These are phyloP conservation scores for Malus sylvestris DNA, from an alignment of 306 rosid genomes.

Conservation along the genomic window DNA sequence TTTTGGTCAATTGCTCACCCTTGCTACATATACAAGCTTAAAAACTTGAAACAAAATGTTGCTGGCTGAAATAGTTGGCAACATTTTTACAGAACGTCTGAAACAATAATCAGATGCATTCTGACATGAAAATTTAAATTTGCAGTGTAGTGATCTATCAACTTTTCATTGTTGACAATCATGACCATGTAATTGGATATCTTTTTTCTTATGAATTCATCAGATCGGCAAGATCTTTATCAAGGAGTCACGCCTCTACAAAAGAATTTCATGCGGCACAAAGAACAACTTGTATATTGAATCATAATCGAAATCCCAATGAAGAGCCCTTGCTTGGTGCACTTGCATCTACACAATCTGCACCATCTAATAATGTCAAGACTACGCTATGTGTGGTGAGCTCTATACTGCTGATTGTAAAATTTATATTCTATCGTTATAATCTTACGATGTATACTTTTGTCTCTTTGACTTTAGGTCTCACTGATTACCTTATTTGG, in stretches of 20 bases:
- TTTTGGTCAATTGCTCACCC: background rate
- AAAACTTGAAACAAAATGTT: background rate
- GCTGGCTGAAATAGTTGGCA: background rate
- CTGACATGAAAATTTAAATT: background rate
- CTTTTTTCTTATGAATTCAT: conserved; percentile 15
- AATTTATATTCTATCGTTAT: background rate
- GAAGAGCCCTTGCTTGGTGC: conserved; percentile 59
- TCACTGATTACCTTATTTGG: conserved; percentile 53
- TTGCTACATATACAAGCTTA: background rate
- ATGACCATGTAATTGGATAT: background rate
- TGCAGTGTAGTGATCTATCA: background rate
- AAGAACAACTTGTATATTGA: conserved; percentile 31
- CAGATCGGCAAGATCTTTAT: conserved; percentile 83
- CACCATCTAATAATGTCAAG: conserved; percentile 47
- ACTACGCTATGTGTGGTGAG: conserved; percentile 57
- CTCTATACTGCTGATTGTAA: conserved; percentile 8
- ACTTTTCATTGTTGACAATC: conserved; percentile 1
- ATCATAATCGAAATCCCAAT: conserved; percentile 18
- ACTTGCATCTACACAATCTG: conserved; percentile 29
- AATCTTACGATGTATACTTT: background rate
- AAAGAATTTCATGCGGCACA: conserved; percentile 51
- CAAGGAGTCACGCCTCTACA: conserved; percentile 62
- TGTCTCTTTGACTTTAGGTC: conserved; percentile 37
- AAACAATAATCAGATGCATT: background rate
- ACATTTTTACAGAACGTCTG: background rate